Evolutionary conservation across 371 early-diverging fungal species (phyloP).

Genomic region (Smittium culicis): DNA sequence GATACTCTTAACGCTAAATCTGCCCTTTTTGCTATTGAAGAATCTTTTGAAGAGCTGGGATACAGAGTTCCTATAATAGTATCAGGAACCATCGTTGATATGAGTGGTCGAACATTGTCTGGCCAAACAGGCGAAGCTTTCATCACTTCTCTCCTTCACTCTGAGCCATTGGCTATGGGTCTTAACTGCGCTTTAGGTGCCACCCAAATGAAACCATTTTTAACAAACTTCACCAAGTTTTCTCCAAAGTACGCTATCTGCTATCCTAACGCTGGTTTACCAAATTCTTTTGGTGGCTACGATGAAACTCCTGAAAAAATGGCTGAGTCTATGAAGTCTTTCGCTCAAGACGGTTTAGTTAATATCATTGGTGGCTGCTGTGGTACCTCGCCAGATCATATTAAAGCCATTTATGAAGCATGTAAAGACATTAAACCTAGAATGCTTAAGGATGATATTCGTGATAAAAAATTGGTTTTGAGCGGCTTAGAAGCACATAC

Average conservation of each 20-base stretch:
- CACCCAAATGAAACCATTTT: slow-evolving; percentile 85
- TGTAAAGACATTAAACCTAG: slow-evolving; percentile 63
- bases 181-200: slow-evolving; percentile 93
- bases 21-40: slow-evolving; percentile 77
- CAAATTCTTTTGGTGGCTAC: slow-evolving; percentile 76
- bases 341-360: slow-evolving; percentile 76
- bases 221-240: slow-evolving; percentile 71
- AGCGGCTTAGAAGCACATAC: slow-evolving; percentile 72
- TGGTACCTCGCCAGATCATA: slow-evolving; percentile 87
- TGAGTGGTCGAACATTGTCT: slow-evolving; percentile 84
- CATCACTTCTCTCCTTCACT: slow-evolving; percentile 62
- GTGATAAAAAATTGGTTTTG: slow-evolving; percentile 50
- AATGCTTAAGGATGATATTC: slow-evolving; percentile 20
- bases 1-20: slow-evolving; percentile 92
- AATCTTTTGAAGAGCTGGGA: slow-evolving; percentile 58
- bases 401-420: slow-evolving; percentile 71
- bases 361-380: slow-evolving; percentile 94
- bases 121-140: slow-evolving; percentile 94
- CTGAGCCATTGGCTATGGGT: slow-evolving; percentile 77
- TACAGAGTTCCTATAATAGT: slow-evolving; percentile 70
- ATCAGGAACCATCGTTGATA: slow-evolving; percentile 95
- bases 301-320: slow-evolving; percentile 76
- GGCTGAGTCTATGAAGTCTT: slow-evolving; percentile 65
- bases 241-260: slow-evolving; percentile 71
- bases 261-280: slow-evolving; percentile 86